Percentiles rank a stretch among this genome's conserved stretches.
Conservation (phyloP, 108 stramenopile genomes). For the Skeletonema potamos region DNA sequence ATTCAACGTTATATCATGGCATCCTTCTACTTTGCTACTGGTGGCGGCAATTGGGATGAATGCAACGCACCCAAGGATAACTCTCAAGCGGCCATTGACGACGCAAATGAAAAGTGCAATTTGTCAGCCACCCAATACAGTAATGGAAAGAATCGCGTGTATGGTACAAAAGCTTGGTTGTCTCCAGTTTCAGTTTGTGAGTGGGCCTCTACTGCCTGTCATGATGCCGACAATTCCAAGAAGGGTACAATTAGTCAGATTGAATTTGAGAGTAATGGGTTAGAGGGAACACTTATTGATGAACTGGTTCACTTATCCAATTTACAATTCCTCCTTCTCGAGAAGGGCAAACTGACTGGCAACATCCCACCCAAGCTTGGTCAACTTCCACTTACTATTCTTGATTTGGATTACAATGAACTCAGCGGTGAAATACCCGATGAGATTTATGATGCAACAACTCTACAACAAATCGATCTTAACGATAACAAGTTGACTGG, state of each 20-base stretch:
- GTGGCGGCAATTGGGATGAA: constrained; percentile 4
- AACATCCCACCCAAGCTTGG: constrained; percentile 47
- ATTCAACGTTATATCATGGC: constrained; percentile 11
- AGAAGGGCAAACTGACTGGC: constrained; percentile 52
- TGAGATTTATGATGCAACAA: constrained; percentile 29
- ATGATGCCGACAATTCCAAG: background rate
- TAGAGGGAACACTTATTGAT: constrained; percentile 49
- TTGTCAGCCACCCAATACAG: background rate
- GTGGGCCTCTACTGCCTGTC: background rate
- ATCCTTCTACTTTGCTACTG: constrained; percentile 11
- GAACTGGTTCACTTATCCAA: constrained; percentile 39
- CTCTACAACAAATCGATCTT: constrained; percentile 55
- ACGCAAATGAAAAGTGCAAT: background rate
- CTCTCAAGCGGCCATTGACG: background rate
- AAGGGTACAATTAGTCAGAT: background rate
- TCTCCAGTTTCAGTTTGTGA: background rate
- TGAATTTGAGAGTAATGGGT: constrained; percentile 46
- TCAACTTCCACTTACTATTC: constrained; percentile 1
- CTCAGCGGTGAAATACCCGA: constrained; percentile 48
- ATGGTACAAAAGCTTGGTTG: background rate
- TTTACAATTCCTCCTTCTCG: constrained; percentile 45
- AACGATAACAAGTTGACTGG: constrained; percentile 58
- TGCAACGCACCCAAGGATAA: background rate
- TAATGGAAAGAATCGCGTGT: background rate
- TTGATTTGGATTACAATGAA: constrained; percentile 65